Base-by-base conservation (phyloP, 129 eudicot genomes). In the Arctium minus region DNA sequence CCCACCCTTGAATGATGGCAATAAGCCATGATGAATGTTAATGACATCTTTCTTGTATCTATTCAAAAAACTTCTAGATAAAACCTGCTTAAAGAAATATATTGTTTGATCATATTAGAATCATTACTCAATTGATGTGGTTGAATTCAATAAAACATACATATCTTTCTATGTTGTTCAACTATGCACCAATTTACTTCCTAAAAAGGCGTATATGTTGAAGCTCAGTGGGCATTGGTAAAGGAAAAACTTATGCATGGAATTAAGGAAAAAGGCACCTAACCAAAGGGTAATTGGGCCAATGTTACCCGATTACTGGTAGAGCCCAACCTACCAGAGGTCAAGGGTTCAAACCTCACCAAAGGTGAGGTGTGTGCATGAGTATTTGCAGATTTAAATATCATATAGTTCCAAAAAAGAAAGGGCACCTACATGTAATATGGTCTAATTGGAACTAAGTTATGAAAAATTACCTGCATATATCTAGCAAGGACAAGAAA, bases 1-100 rank as follows among this genome's bases (percentile, higher is more conserved):
- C 76, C 99, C 97, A 76, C 99, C 99, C 90, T 91, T 95, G 81
- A 95, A 91, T 78, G 97, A 96, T 42, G 99, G 99, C 88, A 96
- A 86, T 78, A 96, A 89, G 73, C 99, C 99, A 84, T 96, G 99
- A 87, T 96, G 99, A 82, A 96, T 96, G 85, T 96, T 96, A 67
- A 96, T 96, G 11, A 96, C 64, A 82, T 96, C 97, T 82, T 89
- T 95, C 42, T 86, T 87, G 35, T 96, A 96, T 72, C 87, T 72
- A 60, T 82, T 89, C 79, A 96, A 87, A 81, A 96, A 96, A 53
- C 80, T 86, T 67, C 89, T 90, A 27, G 99, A 93, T 75, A 96
- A 77, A 77, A 96, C 82, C 97, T 95, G 89, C 72, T 48, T 68
- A 68, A 30, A 76, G 35, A 12, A 8, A 82, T 69, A 83, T 35